Conservation (phyloP, 768 basidiomycete species). For the Clavulina sp. region DNA sequence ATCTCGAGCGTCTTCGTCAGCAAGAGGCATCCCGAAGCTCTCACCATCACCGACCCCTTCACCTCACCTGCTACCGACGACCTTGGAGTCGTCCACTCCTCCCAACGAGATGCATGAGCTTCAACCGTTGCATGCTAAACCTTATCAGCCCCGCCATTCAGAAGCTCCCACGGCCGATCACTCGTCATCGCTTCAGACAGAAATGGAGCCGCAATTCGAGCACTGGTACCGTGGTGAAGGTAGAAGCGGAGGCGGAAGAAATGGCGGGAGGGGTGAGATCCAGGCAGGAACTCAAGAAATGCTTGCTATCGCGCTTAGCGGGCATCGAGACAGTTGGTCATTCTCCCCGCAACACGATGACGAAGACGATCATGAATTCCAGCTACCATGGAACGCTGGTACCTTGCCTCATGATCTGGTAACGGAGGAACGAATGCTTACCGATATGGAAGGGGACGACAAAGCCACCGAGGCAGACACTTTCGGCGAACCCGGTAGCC, state of each 20-base stretch:
- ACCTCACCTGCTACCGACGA: background rate
- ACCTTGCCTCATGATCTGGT: slow-evolving; percentile 21
- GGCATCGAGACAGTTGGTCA: slow-evolving; percentile 2
- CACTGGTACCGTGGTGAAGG: slow-evolving; percentile 85
- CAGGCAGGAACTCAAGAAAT: slow-evolving; percentile 65
- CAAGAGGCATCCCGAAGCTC: slow-evolving; percentile 8
- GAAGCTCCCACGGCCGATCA: background rate
- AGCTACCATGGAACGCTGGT: background rate
- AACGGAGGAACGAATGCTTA: slow-evolving; percentile 56
- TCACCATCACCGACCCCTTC: background rate
- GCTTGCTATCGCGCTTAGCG: slow-evolving; percentile 31
- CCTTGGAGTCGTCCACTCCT: no score
- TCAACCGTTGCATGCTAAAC: no score
- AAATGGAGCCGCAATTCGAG: slow-evolving; percentile 41
- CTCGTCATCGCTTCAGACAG: background rate
- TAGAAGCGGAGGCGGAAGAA: slow-evolving; percentile 31
- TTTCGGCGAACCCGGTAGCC: background rate
- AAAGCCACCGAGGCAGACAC: background rate
- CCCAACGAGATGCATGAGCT: no score
- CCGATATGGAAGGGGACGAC: slow-evolving; percentile 46
- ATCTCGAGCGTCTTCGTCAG: slow-evolving; percentile 11
- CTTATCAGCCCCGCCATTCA: background rate
- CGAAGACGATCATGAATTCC: background rate
- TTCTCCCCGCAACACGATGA: no score
- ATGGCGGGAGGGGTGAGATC: slow-evolving; percentile 77